A percentile compares a stretch with the other conserved stretches of the same genome.
These are phyloP conservation scores for Scopulariopsis brevicaulis DNA, from an alignment of 2,329 filamentous ascomycete species.

Conservation along the genomic window DNA sequence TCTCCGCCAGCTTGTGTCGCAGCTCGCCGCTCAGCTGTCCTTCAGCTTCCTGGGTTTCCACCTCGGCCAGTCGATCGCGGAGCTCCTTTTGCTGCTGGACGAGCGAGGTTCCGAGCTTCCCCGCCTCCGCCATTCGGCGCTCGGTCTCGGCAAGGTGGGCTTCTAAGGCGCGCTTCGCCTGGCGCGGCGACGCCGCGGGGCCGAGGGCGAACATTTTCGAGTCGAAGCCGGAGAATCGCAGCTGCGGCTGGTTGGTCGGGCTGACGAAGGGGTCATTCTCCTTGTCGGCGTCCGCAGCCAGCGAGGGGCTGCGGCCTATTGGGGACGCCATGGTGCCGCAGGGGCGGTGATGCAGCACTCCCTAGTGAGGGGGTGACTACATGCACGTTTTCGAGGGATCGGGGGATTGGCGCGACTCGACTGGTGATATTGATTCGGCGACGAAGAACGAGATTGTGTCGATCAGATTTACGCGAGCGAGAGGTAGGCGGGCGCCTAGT, in stretches of 20 bases:
- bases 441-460: not conserved
- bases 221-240: slow-evolving; percentile 78
- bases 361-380: slow-evolving; percentile 2
- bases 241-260: slow-evolving; percentile 22
- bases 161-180: slow-evolving; percentile 80
- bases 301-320: slow-evolving; percentile 27
- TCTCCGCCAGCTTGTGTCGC: slow-evolving; percentile 68
- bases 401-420: not conserved
- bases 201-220: slow-evolving; percentile 68
- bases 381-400: not conserved
- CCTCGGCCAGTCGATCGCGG: slow-evolving; percentile 69
- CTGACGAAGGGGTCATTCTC: slow-evolving; percentile 47
- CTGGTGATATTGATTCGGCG: not conserved
- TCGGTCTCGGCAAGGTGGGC: slow-evolving; percentile 90
- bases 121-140: slow-evolving; percentile 81
- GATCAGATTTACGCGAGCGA: not conserved
- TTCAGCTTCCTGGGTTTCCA: slow-evolving; percentile 67
- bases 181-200: slow-evolving; percentile 66
- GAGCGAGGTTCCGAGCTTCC: slow-evolving; percentile 76
- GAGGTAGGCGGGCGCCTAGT: not conserved
- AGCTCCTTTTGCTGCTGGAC: slow-evolving; percentile 80
- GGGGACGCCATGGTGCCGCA: slow-evolving; percentile 28
- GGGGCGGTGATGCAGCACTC: slow-evolving; percentile 1
- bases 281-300: slow-evolving; percentile 22
- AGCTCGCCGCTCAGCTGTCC: slow-evolving; percentile 74